Evolutionary conservation across 441 rosid species (phyloP), one percentile per base, ranked within the genome.

Genomic region (Adansonia madagascariensis): DNA sequence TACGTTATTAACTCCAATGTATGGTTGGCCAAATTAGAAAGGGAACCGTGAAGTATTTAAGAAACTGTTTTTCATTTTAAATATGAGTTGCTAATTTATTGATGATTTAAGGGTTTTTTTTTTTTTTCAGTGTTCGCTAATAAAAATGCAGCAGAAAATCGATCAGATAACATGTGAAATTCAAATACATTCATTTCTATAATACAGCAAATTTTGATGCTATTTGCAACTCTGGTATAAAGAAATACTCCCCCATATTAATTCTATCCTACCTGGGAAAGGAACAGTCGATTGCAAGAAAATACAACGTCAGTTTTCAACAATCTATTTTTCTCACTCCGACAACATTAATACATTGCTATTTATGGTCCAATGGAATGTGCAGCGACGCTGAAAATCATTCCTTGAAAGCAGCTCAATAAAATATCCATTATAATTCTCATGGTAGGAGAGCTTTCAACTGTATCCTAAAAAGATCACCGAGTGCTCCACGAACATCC

Each of bases 401-500:
- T 80, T 78, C 78, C 74, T 65, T 63, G 10, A 24, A 15, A 55
- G 43, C 55, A 53, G 57, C 52, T 75, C 17, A 41, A 59, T 31
- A 53, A 41, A 43, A 43, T 9, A 8, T 56, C 59, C 31, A 55
- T 69, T 15, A 65, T 35, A 17, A 43, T 18, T 15, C 75, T 82
- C 79, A 85, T 70, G 97, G 98, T 50, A 93, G 80, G 67, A 97
- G 90, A 63, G 94, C 88, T 88, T 91, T 92, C 87, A 94, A 80
- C 79, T 97, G 99, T 80, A 89, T 80, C 83, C 85, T 86, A 89
- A 94, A 97, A 75, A 94, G 98, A 82, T 94, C 74, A 24, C 92
- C 98, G 41, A 94, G 88, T 15, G 97, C 98, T 77, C 97, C 98
- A 14, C 98, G 93, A 79, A 97, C 92, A 75, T 91, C 98, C 97